Evolutionary conservation across 805 yeast species (phyloP).

Genomic region (Barnettozyma pratensis): DNA sequence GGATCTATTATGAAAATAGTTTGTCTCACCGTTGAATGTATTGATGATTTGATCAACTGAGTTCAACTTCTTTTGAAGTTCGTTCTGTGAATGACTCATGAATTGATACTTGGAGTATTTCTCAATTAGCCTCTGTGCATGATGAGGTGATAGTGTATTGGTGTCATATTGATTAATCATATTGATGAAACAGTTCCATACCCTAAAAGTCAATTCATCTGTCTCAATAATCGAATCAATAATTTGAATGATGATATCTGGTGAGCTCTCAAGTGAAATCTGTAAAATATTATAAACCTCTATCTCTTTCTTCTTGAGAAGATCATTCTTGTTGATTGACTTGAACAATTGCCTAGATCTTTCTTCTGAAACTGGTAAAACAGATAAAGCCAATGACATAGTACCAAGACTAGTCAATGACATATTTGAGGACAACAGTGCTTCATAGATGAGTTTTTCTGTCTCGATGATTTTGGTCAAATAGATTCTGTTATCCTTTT

Average conservation of each 20-base stretch:
- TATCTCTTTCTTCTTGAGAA: neutral
- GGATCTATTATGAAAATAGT: constrained; percentile 15
- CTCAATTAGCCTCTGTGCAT: neutral
- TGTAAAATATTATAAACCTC: constrained; percentile 1
- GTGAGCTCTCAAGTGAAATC: neutral
- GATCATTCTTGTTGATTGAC: neutral
- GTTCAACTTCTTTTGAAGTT: neutral
- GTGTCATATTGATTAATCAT: constrained; percentile 1
- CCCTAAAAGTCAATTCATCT: neutral
- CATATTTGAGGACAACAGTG: neutral
- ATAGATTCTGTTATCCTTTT: neutral
- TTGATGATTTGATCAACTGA: neutral
- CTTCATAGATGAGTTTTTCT: constrained; percentile 1
- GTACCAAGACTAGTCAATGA: neutral
- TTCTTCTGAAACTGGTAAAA: neutral
- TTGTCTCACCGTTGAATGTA: neutral
- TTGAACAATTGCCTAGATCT: constrained; percentile 2
- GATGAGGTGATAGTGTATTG: neutral
- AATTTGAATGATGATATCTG: neutral
- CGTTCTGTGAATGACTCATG: constrained; percentile 1
- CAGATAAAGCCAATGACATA: neutral
- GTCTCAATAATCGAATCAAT: constrained; percentile 2
- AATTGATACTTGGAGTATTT: neutral
- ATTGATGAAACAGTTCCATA: constrained; percentile 6
- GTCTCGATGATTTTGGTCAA: neutral